Evolutionary conservation across 768 basidiomycete species (phyloP), one percentile per base, ranked within the genome.

Genomic region (Sarcomyxa edulis): DNA sequence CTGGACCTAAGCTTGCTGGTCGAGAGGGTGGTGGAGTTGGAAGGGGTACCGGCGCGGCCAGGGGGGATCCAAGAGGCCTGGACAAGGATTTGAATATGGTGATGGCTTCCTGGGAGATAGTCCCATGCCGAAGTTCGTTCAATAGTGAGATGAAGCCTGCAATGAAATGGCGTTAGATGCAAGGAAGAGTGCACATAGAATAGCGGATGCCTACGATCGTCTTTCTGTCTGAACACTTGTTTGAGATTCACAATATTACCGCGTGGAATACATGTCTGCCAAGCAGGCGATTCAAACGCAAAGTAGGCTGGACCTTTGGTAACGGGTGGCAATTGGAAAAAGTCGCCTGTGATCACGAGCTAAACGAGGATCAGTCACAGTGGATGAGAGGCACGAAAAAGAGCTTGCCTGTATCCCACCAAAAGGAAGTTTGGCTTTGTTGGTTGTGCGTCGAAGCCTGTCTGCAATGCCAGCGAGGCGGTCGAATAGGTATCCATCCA

Each of bases 281-380:
- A 88, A 37, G 59, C 58, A 15, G 68, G 58, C 0, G 81, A 82
- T 48, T 90, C 84, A 52, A 90, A 90, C 3, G 81, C 81, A 46
- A 88, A 89, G 37, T 72, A 74, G 12, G 80, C 68, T 1, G 52
- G 54, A 5, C 46, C 47, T 51, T 75, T 84, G 3, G 64, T 60
- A 4, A 89, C 84, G 1, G 87, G 87, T 1, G 87, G 87, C 2
- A 90, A 69, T 56, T 90, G 86, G 62, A 89, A 89, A 62, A 89
- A 90, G 56, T 90, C 87, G 14, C 87, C 87, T 1, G 84, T 85
- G 20, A 88, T 71, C 32, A 89, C 64, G 25, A 88, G 62, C 78
- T 84, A 51, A 11, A 27, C 9, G 14, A 21, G 39, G 6, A 12
- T 10, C n/a, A 7, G 10, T 43, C 24, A 18, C 15, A 14, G 18